phyloP scores from a whole-genome alignment of 495 filamentous ascomycete genomes.

The Neurospora terricola region DNA sequence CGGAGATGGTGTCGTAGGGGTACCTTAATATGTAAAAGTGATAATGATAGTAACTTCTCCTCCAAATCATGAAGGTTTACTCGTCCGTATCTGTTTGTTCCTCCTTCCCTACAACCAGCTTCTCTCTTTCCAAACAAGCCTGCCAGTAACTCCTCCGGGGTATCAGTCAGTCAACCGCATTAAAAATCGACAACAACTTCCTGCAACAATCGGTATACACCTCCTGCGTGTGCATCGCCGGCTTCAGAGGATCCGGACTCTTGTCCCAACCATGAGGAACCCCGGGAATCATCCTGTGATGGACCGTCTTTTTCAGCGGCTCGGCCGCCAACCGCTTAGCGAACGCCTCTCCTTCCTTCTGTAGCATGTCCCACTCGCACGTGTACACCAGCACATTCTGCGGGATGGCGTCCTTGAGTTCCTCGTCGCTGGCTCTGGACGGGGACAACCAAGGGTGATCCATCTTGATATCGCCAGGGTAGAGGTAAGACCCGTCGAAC shows the following conservation, averaged over 20 bases:
- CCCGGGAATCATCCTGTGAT: constrained; percentile 59
- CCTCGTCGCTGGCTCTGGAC: constrained; percentile 26
- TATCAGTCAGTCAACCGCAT: neutral
- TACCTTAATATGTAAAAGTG: constrained; percentile 5
- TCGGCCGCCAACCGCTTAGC: constrained; percentile 45
- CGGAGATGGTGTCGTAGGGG: constrained; percentile 36
- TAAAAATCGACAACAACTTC: constrained; percentile 22
- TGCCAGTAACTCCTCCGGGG: neutral
- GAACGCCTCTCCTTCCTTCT: constrained; percentile 64
- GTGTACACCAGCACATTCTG: constrained; percentile 53
- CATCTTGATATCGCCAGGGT: constrained; percentile 31
- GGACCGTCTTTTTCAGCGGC: constrained; percentile 55
- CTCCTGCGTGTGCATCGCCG: constrained; percentile 28
- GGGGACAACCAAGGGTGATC: constrained; percentile 31
- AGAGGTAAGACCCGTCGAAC: constrained; percentile 79
- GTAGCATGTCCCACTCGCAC: constrained; percentile 88
- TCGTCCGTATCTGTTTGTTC: neutral
- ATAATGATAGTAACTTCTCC: neutral
- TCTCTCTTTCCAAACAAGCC: neutral
- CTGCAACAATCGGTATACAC: constrained; percentile 31
- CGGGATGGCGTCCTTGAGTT: constrained; percentile 34
- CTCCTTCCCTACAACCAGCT: neutral
- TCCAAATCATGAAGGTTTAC: neutral
- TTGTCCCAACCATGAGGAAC: constrained; percentile 84
- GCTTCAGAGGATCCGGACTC: constrained; percentile 64